Conservation (phyloP, 1,284 basidiomycete species). For the Cryptococcus sp. region DNA sequence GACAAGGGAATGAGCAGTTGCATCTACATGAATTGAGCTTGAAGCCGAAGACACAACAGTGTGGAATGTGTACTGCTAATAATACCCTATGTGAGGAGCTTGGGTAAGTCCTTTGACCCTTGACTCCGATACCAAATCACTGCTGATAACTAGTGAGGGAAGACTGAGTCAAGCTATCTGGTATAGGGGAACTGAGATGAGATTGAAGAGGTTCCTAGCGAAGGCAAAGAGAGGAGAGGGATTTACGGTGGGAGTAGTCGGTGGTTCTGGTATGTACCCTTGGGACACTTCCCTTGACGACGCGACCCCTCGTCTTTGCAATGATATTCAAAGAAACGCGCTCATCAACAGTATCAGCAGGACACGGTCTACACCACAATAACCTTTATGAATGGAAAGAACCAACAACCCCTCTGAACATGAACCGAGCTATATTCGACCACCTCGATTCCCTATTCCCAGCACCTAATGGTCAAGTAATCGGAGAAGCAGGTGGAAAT, state of each 20-base stretch:
- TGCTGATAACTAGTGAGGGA: background rate
- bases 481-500: slow-evolving; percentile 12
- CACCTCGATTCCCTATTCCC: slow-evolving; percentile 37
- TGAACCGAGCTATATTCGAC: slow-evolving; percentile 38
- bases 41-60: slow-evolving; percentile 1
- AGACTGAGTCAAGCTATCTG: background rate
- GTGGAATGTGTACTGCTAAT: slow-evolving; percentile 11
- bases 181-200: slow-evolving; percentile 10
- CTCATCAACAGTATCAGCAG: slow-evolving; percentile 29
- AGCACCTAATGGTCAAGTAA: slow-evolving; percentile 8
- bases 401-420: slow-evolving; percentile 21
- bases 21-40: background rate
- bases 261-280: slow-evolving; percentile 19
- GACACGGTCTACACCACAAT: slow-evolving; percentile 21
- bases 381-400: slow-evolving; percentile 5
- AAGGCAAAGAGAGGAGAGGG: slow-evolving; percentile 26
- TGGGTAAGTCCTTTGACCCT: slow-evolving; percentile 9
- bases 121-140: background rate
- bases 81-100: slow-evolving; percentile 12
- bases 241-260: slow-evolving; percentile 25
- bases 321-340: too few relatives aligned
- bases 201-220: slow-evolving; percentile 11
- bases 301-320: too few relatives aligned
- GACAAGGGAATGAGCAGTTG: background rate
- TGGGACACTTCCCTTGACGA: background rate